Base-by-base conservation (phyloP, 176 grass and related monocot genomes). In the Avena atlantica region DNA sequence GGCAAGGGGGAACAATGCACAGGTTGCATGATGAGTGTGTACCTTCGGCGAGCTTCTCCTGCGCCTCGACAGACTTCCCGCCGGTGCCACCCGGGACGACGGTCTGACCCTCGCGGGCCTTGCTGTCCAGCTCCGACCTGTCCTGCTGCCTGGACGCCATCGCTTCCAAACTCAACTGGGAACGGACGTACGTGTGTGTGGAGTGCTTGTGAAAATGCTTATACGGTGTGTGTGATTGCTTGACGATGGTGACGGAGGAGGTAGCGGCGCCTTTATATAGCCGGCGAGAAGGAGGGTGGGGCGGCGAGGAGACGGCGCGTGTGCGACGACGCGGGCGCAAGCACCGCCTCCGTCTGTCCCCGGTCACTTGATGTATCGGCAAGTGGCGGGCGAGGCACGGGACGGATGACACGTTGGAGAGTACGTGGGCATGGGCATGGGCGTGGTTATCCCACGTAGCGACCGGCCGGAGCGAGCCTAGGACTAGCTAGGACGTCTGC, bases 1-100 rank as follows among this genome's bases (percentile, higher is more conserved):
- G n/a, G n/a, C n/a, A n/a, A n/a, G n/a, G n/a, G n/a, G n/a, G n/a
- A 42, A 42, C 40, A 42, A 42, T 6, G 40, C 40, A 42, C 6
- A 42, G 40, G 40, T 42, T 42, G 51, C 3, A 27, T 47, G 20
- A 13, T 73, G 12, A 9, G 7, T 20, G 2, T 12, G 23, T 45
- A 91, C 94, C 94, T 86, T 96, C 87, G 36, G 91, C 94, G 8
- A 96, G 83, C 70, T 83, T 50, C 83, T 96, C 85, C 79, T 96
- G 94, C 12, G 91, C 87, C 66, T 90, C 85, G 16, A 93, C 67
- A 81, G 47, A 86, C 81, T 90, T 90, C 66, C 94, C 91, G 23
- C 94, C 91, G 51, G 94, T 93, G 19, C 94, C 94, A 10, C 91
- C 94, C 2, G 89, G 82, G 48, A 93, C 87, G 47, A 96, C 91